These are phyloP conservation scores for Physcomitrellopsis africana DNA, from an alignment of 225 moss, liverwort and hornwort species.

Conservation along the genomic window DNA sequence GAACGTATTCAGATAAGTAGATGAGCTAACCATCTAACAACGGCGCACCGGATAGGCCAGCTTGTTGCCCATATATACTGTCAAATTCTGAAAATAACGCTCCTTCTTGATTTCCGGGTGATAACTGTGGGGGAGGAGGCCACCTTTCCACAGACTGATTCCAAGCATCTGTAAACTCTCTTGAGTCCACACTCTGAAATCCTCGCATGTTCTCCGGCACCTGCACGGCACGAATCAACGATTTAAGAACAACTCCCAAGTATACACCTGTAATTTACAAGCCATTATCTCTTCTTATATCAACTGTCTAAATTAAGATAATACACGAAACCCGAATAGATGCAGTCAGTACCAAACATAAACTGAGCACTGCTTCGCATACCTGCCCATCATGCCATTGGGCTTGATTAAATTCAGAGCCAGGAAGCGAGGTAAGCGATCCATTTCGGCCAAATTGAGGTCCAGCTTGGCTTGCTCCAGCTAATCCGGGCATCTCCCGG, in stretches of 20 bases:
- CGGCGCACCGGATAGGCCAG: conserved; percentile 47
- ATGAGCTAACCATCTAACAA: conserved; percentile 67
- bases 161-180: conserved; percentile 70
- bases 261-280: conserved; percentile 4
- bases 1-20: conserved; percentile 18
- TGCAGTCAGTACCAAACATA: not conserved
- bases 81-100: conserved; percentile 74
- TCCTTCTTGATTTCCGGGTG: conserved; percentile 52
- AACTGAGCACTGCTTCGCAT: conserved; percentile 24
- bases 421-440: conserved; percentile 80
- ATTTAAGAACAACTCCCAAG: conserved; percentile 27
- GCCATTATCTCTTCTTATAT: conserved; percentile 7
- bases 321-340: conserved; percentile 10
- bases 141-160: conserved; percentile 61
- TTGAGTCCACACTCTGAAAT: conserved; percentile 53
- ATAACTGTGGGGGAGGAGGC: conserved; percentile 52
- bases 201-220: conserved; percentile 59
- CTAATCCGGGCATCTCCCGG: conserved; percentile 81
- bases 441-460: conserved; percentile 57
- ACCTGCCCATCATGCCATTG: conserved; percentile 59
- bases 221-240: conserved; percentile 39
- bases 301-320: conserved; percentile 1
- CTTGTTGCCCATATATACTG: conserved; percentile 66
- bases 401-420: conserved; percentile 64
- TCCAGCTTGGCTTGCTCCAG: conserved; percentile 59